Percentiles rank a stretch among this genome's conserved stretches.
Conservation (phyloP, 108 stramenopile species). For the Discostella pseudostelligera region DNA sequence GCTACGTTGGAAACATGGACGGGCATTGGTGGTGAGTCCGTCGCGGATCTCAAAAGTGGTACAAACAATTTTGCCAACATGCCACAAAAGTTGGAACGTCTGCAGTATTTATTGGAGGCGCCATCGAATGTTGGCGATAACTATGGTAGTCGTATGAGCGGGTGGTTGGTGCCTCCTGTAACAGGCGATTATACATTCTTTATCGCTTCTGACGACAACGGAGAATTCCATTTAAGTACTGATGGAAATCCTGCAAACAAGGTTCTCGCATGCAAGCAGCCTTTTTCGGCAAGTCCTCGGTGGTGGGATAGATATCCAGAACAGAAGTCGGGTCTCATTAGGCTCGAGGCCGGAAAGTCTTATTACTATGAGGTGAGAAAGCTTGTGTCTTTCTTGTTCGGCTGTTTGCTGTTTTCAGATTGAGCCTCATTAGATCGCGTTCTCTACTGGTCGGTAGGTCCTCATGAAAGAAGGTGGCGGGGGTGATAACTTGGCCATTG, state of each 20-base stretch:
- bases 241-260: background rate
- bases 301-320: background rate
- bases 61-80: background rate
- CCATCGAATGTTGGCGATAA: background rate
- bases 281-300: background rate
- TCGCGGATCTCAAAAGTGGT: conserved; percentile 1
- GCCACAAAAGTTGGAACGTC: background rate
- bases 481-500: too few species aligned
- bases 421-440: too few species aligned
- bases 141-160: conserved; percentile 2
- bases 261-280: background rate
- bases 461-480: too few species aligned
- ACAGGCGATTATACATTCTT: conserved; percentile 6
- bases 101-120: background rate
- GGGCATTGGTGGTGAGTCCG: background rate
- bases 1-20: background rate
- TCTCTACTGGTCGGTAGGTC: too few species aligned
- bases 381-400: background rate
- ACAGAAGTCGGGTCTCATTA: background rate
- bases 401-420: too few species aligned
- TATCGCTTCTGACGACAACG: conserved; percentile 13
- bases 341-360: background rate
- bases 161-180: conserved; percentile 3
- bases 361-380: conserved; percentile 2
- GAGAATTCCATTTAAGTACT: background rate